Base-by-base conservation (phyloP, 768 basidiomycete genomes). In the Chalciporus piperatus region DNA sequence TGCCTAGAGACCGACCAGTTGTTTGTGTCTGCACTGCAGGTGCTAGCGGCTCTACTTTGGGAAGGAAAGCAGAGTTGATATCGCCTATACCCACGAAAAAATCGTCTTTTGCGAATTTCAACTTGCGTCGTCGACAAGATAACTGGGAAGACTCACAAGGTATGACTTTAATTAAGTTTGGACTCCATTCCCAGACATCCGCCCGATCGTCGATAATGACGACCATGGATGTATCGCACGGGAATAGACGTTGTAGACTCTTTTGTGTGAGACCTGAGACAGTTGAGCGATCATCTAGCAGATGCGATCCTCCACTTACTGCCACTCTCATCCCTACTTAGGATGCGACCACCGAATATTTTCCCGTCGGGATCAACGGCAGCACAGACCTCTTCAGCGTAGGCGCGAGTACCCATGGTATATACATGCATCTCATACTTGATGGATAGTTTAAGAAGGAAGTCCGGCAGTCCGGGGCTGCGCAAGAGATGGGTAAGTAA, bases 401-500 rank as follows among this genome's bases (percentile, higher is more conserved):
- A 99, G 41, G 92, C 87, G 41, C 97, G 84, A 22, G 96, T 98
- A 48, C 97, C 97, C 95, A 98, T 98, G 20, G 96, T 99, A 71
- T 99, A 99, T 42, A 99, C 95, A 68, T 98, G 97, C 93, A 98
- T 93, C 72, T 98, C 95, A 70, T 96, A 99, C 63, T 89, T 85
- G 45, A 75, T 72, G 32, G 89, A 79, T 58, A 88, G 80, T 41
- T 77, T 75, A 54, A 74, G 72, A 47, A 99, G 76, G 69, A 99
- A 98, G 42, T 82, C 77, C 49, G 76, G 72, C 72, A 93, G 81
- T n/a, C 92, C 91, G 8, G 94, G 94, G 58, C 94, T 85, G 33
- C 32, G 38, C 14, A 43, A 38, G 37, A 5, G 16, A 41, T 40
- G 14, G 53, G 23, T 53, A 33, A 33, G 38, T 40, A 41, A 9